phyloP scores from a whole-genome alignment of 345 rosid genomes.

The Hevea brasiliensis region DNA sequence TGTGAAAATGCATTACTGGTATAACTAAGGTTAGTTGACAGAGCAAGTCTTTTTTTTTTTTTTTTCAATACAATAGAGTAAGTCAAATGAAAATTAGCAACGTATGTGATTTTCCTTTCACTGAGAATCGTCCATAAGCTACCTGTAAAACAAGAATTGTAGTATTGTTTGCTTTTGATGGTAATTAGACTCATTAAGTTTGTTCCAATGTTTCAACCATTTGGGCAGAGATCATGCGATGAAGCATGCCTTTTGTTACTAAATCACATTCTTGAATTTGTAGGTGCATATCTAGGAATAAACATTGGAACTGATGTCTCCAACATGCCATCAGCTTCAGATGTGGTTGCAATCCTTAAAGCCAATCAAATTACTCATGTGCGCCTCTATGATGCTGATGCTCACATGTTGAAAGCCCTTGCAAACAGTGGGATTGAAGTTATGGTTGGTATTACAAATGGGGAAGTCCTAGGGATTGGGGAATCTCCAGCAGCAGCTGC shows the following conservation, averaged over 20 bases:
- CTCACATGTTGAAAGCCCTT: conserved; percentile 86
- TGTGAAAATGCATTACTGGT: not conserved
- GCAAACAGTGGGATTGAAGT: conserved; percentile 77
- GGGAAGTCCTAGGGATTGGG: conserved; percentile 79
- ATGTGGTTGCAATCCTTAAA: conserved; percentile 56
- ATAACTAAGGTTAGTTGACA: not conserved
- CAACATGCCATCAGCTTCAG: conserved; percentile 69
- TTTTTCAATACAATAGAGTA: not conserved
- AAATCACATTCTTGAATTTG: conserved; percentile 13
- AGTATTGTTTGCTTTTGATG: not conserved
- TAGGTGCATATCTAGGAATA: conserved; percentile 82
- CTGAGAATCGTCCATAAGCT: not conserved
- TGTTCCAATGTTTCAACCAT: not conserved
- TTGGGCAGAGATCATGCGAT: not conserved
- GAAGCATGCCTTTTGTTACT: not conserved
- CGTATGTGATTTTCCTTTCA: no score
- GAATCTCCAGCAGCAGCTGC: conserved; percentile 80
- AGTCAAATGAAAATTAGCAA: not conserved
- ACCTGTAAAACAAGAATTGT: not conserved
- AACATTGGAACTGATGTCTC: conserved; percentile 86
- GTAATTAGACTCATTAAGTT: not conserved
- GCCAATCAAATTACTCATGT: conserved; percentile 69
- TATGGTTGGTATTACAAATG: conserved; percentile 74
- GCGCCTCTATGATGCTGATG: conserved; percentile 84
- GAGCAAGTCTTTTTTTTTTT: not conserved